Evolutionary conservation across 768 basidiomycete genomes (phyloP).

Genomic region (Hydnum rufescens): DNA sequence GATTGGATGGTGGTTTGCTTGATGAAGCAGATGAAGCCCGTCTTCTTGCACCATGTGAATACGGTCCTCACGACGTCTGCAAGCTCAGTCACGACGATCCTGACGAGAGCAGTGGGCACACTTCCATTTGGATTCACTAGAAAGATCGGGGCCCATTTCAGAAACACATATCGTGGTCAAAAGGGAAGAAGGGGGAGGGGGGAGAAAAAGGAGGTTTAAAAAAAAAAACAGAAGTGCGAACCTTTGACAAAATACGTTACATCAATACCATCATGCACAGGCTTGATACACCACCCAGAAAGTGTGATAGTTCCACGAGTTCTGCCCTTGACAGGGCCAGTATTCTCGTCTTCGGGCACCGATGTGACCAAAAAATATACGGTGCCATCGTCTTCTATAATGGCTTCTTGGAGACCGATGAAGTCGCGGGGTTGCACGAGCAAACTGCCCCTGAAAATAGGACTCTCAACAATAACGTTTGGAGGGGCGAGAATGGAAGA

Average conservation of each 20-base stretch:
- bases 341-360: conserved; percentile 6
- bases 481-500: too few species aligned
- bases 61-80: conserved; percentile 4
- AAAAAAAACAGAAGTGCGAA: too few species aligned
- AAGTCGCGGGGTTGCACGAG: conserved; percentile 10
- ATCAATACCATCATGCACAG: conserved; percentile 1
- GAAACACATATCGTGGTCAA: too few species aligned
- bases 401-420: conserved; percentile 8
- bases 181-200: too few species aligned
- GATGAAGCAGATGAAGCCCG: background rate
- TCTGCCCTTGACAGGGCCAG: conserved; percentile 6
- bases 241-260: conserved; percentile 10
- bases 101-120: conserved; percentile 7
- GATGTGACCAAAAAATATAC: conserved; percentile 8
- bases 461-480: background rate
- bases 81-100: conserved; percentile 3
- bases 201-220: too few species aligned
- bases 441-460: conserved; percentile 6
- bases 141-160: too few species aligned
- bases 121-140: conserved; percentile 10
- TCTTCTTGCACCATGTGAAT: background rate
- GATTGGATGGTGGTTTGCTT: background rate
- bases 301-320: conserved; percentile 10
- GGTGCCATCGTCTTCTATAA: conserved; percentile 8
- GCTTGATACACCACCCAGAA: conserved; percentile 6